A percentile compares a stretch with the other conserved stretches of the same genome.
Evolutionary conservation across 768 basidiomycete genomes (phyloP).

Genomic region (Dictyophora rubrovolvata): DNA sequence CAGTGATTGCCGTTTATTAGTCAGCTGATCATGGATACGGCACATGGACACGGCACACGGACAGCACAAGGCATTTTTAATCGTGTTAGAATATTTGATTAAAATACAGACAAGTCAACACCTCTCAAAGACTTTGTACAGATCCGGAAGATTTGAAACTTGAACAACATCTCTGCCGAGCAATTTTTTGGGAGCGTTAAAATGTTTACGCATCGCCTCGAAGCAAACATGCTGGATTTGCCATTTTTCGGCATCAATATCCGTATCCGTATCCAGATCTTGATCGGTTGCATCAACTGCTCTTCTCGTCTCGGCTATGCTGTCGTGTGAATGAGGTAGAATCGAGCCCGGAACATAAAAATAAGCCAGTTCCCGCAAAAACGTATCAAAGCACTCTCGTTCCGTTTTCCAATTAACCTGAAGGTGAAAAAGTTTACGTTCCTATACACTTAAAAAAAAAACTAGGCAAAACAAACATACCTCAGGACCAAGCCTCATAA

Average conservation of each 20-base stretch:
- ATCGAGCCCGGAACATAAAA: conserved; percentile 74
- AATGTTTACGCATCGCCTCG: conserved; percentile 72
- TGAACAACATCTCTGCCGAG: conserved; percentile 72
- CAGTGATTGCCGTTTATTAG: background rate
- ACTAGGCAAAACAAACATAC: conserved; percentile 27
- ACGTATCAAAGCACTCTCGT: conserved; percentile 71
- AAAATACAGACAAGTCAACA: conserved; percentile 36
- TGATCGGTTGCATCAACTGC: conserved; percentile 10
- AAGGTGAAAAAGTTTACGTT: background rate
- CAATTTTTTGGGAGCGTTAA: conserved; percentile 55
- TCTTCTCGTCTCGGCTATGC: conserved; percentile 9
- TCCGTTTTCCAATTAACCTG: conserved; percentile 89
- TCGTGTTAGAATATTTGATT: too few relatives aligned
- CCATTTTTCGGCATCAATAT: conserved; percentile 44
- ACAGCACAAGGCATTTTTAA: background rate
- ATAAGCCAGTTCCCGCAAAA: conserved; percentile 82
- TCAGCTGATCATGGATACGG: background rate
- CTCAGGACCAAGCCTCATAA: conserved; percentile 89
- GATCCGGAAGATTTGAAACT: conserved; percentile 79
- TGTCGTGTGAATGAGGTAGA: conserved; percentile 11
- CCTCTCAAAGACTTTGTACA: conserved; percentile 92
- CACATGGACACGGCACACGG: background rate
- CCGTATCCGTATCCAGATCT: conserved; percentile 21
- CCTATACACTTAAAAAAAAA: conserved; percentile 1
- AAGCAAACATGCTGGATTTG: conserved; percentile 88